Evolutionary conservation across 345 rosid species (phyloP).

Genomic region (Eucalyptus microcorys): DNA sequence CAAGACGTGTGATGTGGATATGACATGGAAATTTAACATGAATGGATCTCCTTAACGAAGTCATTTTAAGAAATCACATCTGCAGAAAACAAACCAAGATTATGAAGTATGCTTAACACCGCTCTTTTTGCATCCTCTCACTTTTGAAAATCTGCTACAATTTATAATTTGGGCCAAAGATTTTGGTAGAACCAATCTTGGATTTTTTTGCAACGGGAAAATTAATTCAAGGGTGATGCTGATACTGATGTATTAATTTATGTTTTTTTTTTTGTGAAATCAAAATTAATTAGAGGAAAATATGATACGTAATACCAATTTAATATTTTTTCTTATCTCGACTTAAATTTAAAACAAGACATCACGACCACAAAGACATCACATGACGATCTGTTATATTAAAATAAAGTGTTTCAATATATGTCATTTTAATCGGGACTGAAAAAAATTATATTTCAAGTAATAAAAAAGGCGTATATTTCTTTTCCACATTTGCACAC

Average conservation of each 20-base stretch:
- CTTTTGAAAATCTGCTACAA: neutral
- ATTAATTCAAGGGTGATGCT: neutral
- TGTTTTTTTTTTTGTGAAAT: neutral
- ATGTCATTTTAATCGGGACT: neutral
- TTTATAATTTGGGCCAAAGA: neutral
- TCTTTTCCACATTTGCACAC: neutral
- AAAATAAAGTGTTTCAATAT: neutral
- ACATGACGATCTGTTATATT: neutral
- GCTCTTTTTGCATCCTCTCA: neutral
- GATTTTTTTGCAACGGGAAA: neutral
- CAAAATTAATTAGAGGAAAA: neutral
- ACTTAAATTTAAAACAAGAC: neutral
- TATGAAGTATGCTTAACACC: neutral
- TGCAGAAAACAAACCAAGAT: rapidly evolving
- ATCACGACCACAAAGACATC: neutral
- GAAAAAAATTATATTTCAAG: neutral
- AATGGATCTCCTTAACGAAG: neutral
- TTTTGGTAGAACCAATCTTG: neutral
- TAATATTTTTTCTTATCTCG: neutral
- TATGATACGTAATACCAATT: neutral
- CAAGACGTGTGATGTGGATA: neutral
- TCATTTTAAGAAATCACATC: neutral
- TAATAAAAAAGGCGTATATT: neutral
- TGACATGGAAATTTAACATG: neutral
- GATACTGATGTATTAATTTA: rapidly evolving